These are phyloP conservation scores for Brassica juncea DNA, from an alignment of 345 rosid species.

Conservation along the genomic window DNA sequence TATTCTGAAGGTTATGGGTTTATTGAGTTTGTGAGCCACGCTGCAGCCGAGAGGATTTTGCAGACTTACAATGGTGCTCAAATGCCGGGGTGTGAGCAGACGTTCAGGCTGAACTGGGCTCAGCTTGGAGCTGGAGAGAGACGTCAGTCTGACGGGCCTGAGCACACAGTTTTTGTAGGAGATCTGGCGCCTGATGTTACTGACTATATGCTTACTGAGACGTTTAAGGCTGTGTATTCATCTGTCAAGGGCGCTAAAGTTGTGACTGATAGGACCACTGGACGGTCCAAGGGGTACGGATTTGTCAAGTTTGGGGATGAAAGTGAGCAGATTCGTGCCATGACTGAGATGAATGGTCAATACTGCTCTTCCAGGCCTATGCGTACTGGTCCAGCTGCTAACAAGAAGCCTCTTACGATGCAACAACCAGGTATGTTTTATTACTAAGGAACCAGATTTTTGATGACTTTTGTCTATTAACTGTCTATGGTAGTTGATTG, in stretches of 20 bases:
- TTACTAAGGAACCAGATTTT: background rate
- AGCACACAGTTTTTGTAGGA: background rate
- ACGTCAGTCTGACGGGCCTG: background rate
- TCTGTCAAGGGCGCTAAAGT: background rate
- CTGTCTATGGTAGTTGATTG: background rate
- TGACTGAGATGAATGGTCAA: background rate
- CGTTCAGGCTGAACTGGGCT: background rate
- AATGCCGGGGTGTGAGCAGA: background rate
- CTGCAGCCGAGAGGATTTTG: background rate
- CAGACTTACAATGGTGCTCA: background rate
- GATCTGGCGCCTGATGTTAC: background rate
- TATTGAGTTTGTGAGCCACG: background rate
- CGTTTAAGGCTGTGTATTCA: background rate
- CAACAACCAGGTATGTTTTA: background rate
- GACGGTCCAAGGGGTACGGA: background rate
- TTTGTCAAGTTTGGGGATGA: background rate
- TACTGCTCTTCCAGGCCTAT: background rate
- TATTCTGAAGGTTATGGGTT: background rate
- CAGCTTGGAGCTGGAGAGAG: background rate
- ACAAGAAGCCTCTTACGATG: background rate
- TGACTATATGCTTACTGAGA: background rate
- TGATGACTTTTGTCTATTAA: background rate
- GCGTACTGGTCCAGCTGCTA: background rate
- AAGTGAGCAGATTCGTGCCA: background rate
- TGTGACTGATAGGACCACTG: background rate